phyloP scores from a whole-genome alignment of 2,329 filamentous ascomycete species.

The Pezizomycotina sp. region DNA sequence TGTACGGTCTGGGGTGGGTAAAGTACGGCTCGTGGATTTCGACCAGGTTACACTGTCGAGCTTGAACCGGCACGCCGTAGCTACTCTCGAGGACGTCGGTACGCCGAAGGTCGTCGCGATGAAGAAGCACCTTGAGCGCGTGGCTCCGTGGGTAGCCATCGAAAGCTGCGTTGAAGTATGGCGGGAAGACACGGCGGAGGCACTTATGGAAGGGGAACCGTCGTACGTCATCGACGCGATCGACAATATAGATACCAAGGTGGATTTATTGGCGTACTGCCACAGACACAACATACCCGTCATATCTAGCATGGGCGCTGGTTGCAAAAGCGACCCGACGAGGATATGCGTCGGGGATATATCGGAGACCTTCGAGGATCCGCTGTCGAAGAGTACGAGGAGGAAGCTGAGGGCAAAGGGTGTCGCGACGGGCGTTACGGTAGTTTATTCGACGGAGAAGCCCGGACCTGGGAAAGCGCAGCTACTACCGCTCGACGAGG shows the following conservation, averaged over 20 bases:
- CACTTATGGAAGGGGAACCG: conserved; percentile 50
- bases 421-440: conserved; percentile 69
- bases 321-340: conserved; percentile 41
- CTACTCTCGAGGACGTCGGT: conserved; percentile 83
- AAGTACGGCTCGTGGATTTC: conserved; percentile 80
- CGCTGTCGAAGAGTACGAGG: conserved; percentile 69
- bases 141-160: conserved; percentile 82
- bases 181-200: conserved; percentile 46
- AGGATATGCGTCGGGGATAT: conserved; percentile 84
- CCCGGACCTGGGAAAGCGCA: conserved; percentile 80
- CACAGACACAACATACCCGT: conserved; percentile 60
- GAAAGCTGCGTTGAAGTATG: conserved; percentile 78
- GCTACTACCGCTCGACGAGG: conserved; percentile 62
- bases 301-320: conserved; percentile 84
- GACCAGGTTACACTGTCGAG: conserved; percentile 93
- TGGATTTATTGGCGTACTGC: conserved; percentile 77
- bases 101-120: conserved; percentile 82
- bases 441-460: conserved; percentile 84
- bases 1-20: conserved; percentile 74
- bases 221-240: conserved; percentile 94
- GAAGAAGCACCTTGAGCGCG: conserved; percentile 60
- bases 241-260: conserved; percentile 95
- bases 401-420: conserved; percentile 61
- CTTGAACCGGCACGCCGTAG: conserved; percentile 87
- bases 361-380: conserved; percentile 70